Evolutionary conservation across 306 rosid species (phyloP).

Genomic region (Cajanus cajan): DNA sequence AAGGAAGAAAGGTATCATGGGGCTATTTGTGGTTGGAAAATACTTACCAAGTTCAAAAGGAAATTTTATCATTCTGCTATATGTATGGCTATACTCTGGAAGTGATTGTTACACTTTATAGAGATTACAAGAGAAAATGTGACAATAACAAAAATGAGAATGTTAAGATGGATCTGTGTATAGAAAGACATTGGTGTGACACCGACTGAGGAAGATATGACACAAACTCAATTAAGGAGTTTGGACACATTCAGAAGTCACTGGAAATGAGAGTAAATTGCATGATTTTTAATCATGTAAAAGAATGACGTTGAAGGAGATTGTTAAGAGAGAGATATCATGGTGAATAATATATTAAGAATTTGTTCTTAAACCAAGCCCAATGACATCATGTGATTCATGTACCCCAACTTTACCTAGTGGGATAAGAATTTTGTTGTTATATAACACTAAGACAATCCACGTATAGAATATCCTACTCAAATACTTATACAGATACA

Average conservation of each 20-base stretch:
- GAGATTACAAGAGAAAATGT: not conserved
- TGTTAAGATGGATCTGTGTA: not conserved
- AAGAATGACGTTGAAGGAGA: not conserved
- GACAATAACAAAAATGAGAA: not conserved
- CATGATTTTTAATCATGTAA: not conserved
- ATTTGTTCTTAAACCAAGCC: not conserved
- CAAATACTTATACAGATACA: not conserved
- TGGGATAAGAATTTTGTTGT: not conserved
- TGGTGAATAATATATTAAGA: not conserved
- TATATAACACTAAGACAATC: conserved; percentile 14
- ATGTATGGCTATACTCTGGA: not conserved
- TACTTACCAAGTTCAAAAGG: not conserved
- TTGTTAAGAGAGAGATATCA: not conserved
- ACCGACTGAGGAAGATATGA: not conserved
- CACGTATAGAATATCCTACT: not conserved
- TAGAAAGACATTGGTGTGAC: not conserved
- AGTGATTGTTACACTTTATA: not conserved
- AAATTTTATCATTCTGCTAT: not conserved
- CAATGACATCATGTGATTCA: not conserved
- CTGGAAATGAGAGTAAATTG: not conserved
- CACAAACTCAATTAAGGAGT: not conserved
- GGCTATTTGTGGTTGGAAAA: not conserved
- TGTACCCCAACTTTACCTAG: not conserved
- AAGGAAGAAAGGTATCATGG: not conserved
- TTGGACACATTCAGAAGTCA: not conserved